Conservation (phyloP, 805 yeast species). For the Wickerhamomyces strasburgensis region DNA sequence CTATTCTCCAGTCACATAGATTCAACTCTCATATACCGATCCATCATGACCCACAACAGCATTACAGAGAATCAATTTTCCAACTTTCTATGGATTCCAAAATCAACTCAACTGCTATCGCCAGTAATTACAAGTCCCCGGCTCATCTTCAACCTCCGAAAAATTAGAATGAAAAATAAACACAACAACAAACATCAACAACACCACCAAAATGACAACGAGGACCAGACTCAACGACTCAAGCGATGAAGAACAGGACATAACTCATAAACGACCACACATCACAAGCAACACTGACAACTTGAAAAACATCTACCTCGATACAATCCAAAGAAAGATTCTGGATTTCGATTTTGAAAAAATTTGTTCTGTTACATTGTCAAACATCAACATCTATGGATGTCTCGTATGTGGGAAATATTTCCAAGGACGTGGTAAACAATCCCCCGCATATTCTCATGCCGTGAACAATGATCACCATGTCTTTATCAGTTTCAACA, state of each 20-base stretch:
- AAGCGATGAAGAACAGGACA: not conserved
- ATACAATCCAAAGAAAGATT: constrained; percentile 27
- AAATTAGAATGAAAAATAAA: no score
- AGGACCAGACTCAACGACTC: no score
- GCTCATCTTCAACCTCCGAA: not conserved
- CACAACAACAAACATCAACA: no score
- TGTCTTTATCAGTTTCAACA: constrained; percentile 52
- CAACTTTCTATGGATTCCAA: no score
- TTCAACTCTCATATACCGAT: no score
- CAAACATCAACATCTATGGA: constrained; percentile 59
- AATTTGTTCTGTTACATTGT: constrained; percentile 57
- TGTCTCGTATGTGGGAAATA: constrained; percentile 74
- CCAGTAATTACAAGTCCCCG: not conserved
- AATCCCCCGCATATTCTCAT: constrained; percentile 67
- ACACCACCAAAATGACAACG: no score
- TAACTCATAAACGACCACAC: not conserved
- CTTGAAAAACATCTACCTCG: constrained; percentile 21
- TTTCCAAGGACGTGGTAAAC: constrained; percentile 57
- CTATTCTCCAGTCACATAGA: no score
- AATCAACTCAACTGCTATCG: no score
- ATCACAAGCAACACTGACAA: not conserved
- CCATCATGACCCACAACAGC: no score
- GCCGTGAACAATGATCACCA: constrained; percentile 60
- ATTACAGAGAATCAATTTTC: no score
- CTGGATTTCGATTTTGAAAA: constrained; percentile 68